Conservation (phyloP, 805 yeast genomes). For the Starmerella powellii region DNA sequence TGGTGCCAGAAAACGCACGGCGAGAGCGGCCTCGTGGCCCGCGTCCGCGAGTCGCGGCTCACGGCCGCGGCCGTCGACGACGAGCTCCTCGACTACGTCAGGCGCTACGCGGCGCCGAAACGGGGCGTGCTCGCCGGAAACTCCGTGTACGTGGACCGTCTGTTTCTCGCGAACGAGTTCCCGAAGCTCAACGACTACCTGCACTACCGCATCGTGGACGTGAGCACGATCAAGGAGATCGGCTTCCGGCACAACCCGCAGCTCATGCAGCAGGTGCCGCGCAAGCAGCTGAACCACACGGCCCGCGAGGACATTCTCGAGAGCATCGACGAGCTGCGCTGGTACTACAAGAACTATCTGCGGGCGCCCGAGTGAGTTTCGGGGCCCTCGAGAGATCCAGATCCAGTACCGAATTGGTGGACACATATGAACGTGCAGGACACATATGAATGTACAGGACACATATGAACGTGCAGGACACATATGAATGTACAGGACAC, state of each 20-base stretch:
- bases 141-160: conserved; percentile 79
- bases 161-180: conserved; percentile 72
- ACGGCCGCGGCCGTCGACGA: conserved; percentile 49
- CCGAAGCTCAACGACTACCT: conserved; percentile 50
- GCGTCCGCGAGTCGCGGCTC: conserved; percentile 45
- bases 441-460: no score
- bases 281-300: conserved; percentile 63
- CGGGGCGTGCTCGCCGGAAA: conserved; percentile 80
- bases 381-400: no score
- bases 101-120: conserved; percentile 34
- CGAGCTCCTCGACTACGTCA: conserved; percentile 53
- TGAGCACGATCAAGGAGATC: conserved; percentile 72
- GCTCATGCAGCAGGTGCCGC: conserved; percentile 45
- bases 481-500: no score
- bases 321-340: conserved; percentile 69
- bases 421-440: no score
- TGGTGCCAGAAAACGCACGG: conserved; percentile 87
- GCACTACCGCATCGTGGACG: conserved; percentile 78
- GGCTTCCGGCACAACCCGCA: conserved; percentile 64
- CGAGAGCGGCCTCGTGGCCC: conserved; percentile 57
- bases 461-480: no score
- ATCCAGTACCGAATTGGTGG: not conserved
- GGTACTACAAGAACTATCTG: conserved; percentile 58
- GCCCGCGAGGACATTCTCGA: conserved; percentile 83
- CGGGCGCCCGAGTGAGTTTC: not conserved